A percentile compares a stretch with the other conserved stretches of the same genome.
phyloP scores from a whole-genome alignment of 805 yeast species.

The Candida arabinofermentans region DNA sequence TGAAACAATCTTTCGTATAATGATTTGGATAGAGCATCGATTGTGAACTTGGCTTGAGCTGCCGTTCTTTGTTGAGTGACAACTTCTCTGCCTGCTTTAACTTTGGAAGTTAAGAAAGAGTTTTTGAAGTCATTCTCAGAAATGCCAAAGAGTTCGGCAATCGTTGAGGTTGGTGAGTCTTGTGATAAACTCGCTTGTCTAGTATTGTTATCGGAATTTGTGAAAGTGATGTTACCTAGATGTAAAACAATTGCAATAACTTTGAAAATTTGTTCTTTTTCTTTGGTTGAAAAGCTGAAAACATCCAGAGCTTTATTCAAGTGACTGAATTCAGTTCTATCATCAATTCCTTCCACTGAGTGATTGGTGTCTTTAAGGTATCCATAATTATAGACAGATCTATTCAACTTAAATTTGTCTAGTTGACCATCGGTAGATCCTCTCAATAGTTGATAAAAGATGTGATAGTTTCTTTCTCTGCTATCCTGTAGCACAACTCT shows the following conservation, averaged over 20 bases:
- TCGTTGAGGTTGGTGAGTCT: constrained; percentile 43
- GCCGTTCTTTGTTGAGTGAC: constrained; percentile 78
- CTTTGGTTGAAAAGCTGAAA: constrained; percentile 62
- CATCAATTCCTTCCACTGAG: constrained; percentile 72
- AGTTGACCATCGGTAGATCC: constrained; percentile 58
- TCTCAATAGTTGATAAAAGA: constrained; percentile 79
- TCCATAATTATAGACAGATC: constrained; percentile 40
- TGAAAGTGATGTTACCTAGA: constrained; percentile 79
- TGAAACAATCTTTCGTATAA: constrained; percentile 83
- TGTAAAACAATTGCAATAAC: constrained; percentile 74
- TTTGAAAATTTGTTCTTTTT: constrained; percentile 55
- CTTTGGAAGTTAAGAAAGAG: constrained; percentile 71
- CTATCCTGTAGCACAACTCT: constrained; percentile 76
- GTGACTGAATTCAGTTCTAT: constrained; percentile 59
- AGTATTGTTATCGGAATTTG: constrained; percentile 47
- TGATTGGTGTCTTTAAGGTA: constrained; percentile 57
- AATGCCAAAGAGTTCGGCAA: constrained; percentile 66
- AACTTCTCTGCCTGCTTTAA: constrained; percentile 86
- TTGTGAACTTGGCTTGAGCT: constrained; percentile 69
- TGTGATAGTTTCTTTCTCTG: constrained; percentile 87
- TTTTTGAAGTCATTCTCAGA: constrained; percentile 43
- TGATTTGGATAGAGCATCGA: constrained; percentile 86
- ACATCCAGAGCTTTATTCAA: constrained; percentile 64
- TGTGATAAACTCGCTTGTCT: constrained; percentile 73
- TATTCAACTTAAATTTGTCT: constrained; percentile 39